phyloP scores from a whole-genome alignment of 2,329 filamentous ascomycete species.

The Dryadomyces quercivorus region DNA sequence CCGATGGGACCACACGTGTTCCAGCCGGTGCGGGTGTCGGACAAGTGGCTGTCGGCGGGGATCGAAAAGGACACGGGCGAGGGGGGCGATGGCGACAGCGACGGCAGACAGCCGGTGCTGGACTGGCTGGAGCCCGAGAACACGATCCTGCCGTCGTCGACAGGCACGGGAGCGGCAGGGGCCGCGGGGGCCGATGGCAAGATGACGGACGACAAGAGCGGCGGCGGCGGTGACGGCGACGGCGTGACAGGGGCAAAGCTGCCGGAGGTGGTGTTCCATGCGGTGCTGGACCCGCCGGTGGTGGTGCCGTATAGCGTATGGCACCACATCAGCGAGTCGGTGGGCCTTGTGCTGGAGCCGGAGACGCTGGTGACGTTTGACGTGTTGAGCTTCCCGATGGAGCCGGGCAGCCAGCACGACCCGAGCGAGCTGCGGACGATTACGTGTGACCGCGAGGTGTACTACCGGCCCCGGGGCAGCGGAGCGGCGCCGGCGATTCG shows the following conservation, averaged over 20 bases:
- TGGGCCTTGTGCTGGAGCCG: slow-evolving; percentile 32
- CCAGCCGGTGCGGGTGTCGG: slow-evolving; percentile 56
- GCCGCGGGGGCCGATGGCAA: slow-evolving; percentile 2
- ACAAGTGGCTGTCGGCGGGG: slow-evolving; percentile 58
- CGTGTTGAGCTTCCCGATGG: slow-evolving; percentile 42
- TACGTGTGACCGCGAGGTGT: slow-evolving; percentile 32
- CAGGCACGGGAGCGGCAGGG: too few species aligned
- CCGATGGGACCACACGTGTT: slow-evolving; percentile 30
- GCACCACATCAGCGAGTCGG: slow-evolving; percentile 46
- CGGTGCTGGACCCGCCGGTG: slow-evolving; percentile 62
- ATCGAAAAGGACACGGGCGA: slow-evolving; percentile 44
- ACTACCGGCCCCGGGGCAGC: slow-evolving; percentile 17
- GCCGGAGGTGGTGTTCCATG: slow-evolving; percentile 63
- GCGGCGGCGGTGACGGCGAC: slow-evolving; percentile 10
- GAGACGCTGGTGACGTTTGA: slow-evolving; percentile 41
- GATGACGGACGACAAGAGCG: slow-evolving; percentile 8
- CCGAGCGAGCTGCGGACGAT: slow-evolving; percentile 47
- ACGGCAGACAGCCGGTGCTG: slow-evolving; percentile 24
- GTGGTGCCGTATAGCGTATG: slow-evolving; percentile 55
- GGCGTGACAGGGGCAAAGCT: slow-evolving; percentile 37
- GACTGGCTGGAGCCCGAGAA: slow-evolving; percentile 66
- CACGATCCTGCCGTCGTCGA: slow-evolving; percentile 15
- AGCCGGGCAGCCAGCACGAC: slow-evolving; percentile 35
- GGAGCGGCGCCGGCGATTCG: slow-evolving; percentile 14
- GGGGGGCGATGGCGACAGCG: slow-evolving; percentile 19